Conservation (phyloP, 2,329 filamentous ascomycete species). For the Leptographium wingfieldii region DNA sequence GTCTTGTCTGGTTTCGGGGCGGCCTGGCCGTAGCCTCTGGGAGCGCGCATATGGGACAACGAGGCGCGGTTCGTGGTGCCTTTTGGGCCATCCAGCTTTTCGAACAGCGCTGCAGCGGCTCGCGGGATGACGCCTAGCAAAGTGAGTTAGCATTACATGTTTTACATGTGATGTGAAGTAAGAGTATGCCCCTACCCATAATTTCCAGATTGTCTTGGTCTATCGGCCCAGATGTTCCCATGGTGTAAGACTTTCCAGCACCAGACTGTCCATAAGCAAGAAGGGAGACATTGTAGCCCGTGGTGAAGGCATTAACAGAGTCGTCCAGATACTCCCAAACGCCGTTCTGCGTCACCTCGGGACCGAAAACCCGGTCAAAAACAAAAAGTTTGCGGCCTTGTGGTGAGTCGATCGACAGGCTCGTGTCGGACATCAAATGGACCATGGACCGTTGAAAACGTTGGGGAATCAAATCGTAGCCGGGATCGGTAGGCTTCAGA, state of each 20-base stretch:
- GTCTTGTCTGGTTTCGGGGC: constrained; percentile 50
- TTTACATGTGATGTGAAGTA: not conserved
- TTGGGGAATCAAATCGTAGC: constrained; percentile 89
- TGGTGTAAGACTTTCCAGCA: constrained; percentile 95
- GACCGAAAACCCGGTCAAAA: constrained; percentile 86
- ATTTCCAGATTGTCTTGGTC: constrained; percentile 59
- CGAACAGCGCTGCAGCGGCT: constrained; percentile 75
- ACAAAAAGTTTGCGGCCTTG: constrained; percentile 92
- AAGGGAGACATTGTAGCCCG: constrained; percentile 97
- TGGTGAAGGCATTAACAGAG: constrained; percentile 77
- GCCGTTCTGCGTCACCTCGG: constrained; percentile 73
- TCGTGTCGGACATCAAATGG: constrained; percentile 76
- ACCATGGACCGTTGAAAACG: constrained; percentile 90
- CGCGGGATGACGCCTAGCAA: constrained; percentile 79
- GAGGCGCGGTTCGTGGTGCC: constrained; percentile 42
- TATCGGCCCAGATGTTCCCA: constrained; percentile 81
- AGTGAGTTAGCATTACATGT: not conserved
- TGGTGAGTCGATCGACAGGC: constrained; percentile 74
- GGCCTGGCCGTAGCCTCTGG: constrained; percentile 60
- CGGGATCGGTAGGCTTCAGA: constrained; percentile 70
- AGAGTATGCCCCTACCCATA: constrained; percentile 54
- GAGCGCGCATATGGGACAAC: constrained; percentile 67
- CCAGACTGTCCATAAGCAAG: constrained; percentile 96
- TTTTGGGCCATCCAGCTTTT: constrained; percentile 58
- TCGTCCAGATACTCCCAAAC: constrained; percentile 91